Evolutionary conservation across 208 protist genomes (phyloP).

Genomic region (Leishmania turanica): DNA sequence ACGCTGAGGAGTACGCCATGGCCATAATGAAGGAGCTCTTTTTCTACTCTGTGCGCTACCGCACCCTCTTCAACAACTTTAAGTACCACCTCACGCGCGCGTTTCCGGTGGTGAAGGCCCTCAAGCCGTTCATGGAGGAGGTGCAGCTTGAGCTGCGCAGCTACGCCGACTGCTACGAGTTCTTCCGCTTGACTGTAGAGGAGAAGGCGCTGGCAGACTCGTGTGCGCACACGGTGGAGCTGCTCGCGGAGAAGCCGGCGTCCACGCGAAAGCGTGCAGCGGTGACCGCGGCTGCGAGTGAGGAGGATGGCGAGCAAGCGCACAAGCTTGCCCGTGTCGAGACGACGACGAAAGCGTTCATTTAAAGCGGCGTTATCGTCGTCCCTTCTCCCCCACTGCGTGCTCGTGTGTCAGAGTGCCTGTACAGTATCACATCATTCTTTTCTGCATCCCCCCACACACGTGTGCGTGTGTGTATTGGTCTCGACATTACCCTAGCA

Average conservation of each 20-base stretch:
- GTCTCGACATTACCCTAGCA: neutral
- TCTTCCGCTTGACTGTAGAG: conserved; percentile 41
- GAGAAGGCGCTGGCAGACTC: conserved; percentile 33
- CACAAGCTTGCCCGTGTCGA: conserved; percentile 17
- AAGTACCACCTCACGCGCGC: conserved; percentile 92
- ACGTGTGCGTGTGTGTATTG: neutral
- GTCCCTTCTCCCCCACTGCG: too few relatives aligned
- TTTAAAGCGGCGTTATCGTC: neutral
- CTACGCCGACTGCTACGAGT: conserved; percentile 68
- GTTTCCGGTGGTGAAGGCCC: conserved; percentile 57
- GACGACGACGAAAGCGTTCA: neutral
- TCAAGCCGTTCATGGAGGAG: conserved; percentile 66
- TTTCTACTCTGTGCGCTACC: conserved; percentile 61
- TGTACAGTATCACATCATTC: conserved; percentile 1
- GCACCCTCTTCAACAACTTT: conserved; percentile 72
- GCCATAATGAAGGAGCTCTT: conserved; percentile 46
- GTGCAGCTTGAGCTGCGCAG: conserved; percentile 56
- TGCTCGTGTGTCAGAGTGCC: neutral
- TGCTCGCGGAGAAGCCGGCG: conserved; percentile 31
- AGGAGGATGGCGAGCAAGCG: neutral
- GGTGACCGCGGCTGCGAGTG: neutral
- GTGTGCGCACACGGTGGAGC: conserved; percentile 33
- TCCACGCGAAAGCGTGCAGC: conserved; percentile 2
- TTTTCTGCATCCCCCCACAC: neutral
- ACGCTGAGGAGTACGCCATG: conserved; percentile 31